Evolutionary conservation across 83 land plant species (phyloP).

Genomic region (Diphasiastrum complanatum): DNA sequence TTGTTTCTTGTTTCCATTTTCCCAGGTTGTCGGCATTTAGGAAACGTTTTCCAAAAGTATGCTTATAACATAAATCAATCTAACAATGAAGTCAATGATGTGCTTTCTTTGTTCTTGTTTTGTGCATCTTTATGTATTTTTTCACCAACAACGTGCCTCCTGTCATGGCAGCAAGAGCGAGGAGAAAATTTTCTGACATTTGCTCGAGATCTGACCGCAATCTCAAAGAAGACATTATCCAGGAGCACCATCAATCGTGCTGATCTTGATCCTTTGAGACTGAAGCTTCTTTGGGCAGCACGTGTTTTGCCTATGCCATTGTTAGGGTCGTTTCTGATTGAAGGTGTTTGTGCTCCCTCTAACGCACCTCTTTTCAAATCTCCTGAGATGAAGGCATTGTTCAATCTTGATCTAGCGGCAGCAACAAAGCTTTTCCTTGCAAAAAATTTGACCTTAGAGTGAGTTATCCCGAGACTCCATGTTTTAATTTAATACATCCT

Average conservation of each 20-base stretch:
- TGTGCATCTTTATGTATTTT: too few relatives aligned
- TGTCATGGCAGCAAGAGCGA: constrained; percentile 78
- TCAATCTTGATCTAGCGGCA: constrained; percentile 70
- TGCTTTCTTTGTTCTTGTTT: too few relatives aligned
- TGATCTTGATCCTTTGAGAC: constrained; percentile 73
- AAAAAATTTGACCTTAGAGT: constrained; percentile 78
- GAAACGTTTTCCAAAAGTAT: too few relatives aligned
- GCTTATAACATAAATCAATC: too few relatives aligned
- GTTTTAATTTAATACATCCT: too few relatives aligned
- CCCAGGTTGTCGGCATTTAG: too few relatives aligned
- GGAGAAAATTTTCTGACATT: constrained; percentile 78
- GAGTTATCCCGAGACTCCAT: too few relatives aligned
- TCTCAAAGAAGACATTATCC: constrained; percentile 55
- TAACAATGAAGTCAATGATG: too few relatives aligned
- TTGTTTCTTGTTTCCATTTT: too few relatives aligned
- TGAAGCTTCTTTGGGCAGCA: constrained; percentile 71
- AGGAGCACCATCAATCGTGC: constrained; percentile 39
- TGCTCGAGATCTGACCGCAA: constrained; percentile 75
- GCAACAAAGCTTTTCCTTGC: constrained; percentile 86
- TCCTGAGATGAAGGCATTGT: constrained; percentile 75
- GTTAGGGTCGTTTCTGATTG: constrained; percentile 65
- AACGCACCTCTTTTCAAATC: constrained; percentile 44
- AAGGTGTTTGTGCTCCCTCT: constrained; percentile 61
- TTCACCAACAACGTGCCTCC: too few relatives aligned
- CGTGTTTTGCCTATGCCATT: constrained; percentile 96